Base-by-base conservation (phyloP, 768 basidiomycete genomes). In the Mycena haematopus region DNA sequence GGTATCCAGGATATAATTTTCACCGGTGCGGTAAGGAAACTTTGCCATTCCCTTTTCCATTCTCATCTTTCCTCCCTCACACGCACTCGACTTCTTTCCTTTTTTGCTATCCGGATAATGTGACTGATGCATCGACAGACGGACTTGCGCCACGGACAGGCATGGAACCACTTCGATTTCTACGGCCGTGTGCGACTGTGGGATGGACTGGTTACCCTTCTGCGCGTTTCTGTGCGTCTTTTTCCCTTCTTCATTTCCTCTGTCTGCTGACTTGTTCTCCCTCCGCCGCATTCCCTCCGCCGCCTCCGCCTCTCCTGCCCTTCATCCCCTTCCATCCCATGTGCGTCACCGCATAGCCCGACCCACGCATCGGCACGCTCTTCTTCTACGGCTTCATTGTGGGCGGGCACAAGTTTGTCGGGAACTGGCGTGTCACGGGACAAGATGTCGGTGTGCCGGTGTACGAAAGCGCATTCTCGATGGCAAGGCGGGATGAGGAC, bases 361-460 rank as follows among this genome's bases (percentile, higher is more conserved):
- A 66, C 58, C 62, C 60, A 27, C 50, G 58, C 21, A 64, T 67
- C 27, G 79, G 74, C 35, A 72, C 75, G 36, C 69, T 77, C 69
- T 79, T 92, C 44, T 87, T 92, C 66, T 89, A 86, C 33, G 91
- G 91, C 6, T 92, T 91, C 70, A 65, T 93, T 50, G 81, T 88
- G 7, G 89, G 85, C 0, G 84, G 82, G 10, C 74, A 82, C 60
- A 89, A 82, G 59, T 83, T 92, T 63, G 88, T 90, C 17, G 91
- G 91, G 6, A 87, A 86, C 59, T 92, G 91, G 91, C 79, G 91
- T 49, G 76, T 78, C 67, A 82, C 80, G 40, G 72, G 70, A 56
- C 77, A 70, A 60, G 82, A 84, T 46, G 76, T 79, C 3, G 71
- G 78, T 6, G 68, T 76, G 11, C 86, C 86, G 0, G 79, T 80